A percentile compares a stretch with the other conserved stretches of the same genome.
phyloP scores from a whole-genome alignment of 805 yeast genomes.

The Osmozyma mogii region DNA sequence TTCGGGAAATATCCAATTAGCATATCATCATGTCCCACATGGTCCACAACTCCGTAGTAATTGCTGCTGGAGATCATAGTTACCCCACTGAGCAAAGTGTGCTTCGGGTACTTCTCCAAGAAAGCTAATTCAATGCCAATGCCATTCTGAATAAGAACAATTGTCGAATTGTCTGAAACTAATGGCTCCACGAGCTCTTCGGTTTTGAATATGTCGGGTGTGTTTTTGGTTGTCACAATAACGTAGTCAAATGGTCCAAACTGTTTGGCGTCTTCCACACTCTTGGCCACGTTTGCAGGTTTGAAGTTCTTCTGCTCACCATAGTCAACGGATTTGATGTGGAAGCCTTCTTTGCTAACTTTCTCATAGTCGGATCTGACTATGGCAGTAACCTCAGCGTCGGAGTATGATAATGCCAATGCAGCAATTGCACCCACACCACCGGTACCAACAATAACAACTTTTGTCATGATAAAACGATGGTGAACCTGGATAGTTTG shows the following conservation, averaged over 20 bases:
- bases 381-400: constrained; percentile 10
- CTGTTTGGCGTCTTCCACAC: constrained; percentile 11
- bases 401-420: constrained; percentile 7
- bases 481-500: too few species aligned
- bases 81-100: constrained; percentile 29
- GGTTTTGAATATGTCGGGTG: constrained; percentile 32
- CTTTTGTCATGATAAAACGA: constrained; percentile 7
- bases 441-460: constrained; percentile 13
- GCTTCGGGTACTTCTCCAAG: constrained; percentile 23
- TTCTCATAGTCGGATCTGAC: constrained; percentile 12
- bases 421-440: constrained; percentile 15
- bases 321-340: constrained; percentile 10
- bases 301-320: constrained; percentile 10
- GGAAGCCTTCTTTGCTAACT: constrained; percentile 9
- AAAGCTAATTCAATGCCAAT: constrained; percentile 28
- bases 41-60: constrained; percentile 17
- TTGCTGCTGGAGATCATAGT: constrained; percentile 29
- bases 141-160: constrained; percentile 35
- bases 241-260: constrained; percentile 25
- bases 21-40: constrained; percentile 19
- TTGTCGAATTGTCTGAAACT: constrained; percentile 23
- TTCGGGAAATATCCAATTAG: constrained; percentile 26
- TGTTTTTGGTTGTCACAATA: constrained; percentile 26
- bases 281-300: constrained; percentile 7
- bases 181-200: constrained; percentile 47